Conservation (phyloP, 2,329 filamentous ascomycete species). For the Cadophora gregata region DNA sequence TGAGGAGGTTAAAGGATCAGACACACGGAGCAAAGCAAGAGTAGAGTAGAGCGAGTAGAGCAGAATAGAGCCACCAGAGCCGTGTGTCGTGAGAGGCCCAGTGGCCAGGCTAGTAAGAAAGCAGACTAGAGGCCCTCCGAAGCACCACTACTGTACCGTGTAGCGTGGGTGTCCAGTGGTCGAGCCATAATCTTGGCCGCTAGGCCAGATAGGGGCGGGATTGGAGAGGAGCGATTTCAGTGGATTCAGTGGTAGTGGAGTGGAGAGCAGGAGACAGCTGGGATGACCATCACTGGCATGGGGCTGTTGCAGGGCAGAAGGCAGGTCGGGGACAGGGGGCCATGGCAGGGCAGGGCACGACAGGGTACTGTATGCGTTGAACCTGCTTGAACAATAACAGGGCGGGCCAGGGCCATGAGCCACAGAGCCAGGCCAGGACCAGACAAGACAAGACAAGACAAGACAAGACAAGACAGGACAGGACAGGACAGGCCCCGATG, state of each 20-base stretch:
- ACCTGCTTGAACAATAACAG: background rate
- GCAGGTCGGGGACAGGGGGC: background rate
- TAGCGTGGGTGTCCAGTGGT: background rate
- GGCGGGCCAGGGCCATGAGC: background rate
- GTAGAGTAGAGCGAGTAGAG: background rate
- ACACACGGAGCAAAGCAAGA: slow-evolving; percentile 20
- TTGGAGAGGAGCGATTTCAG: background rate
- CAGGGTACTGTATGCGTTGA: background rate
- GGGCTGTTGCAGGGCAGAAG: background rate
- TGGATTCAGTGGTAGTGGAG: background rate
- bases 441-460: background rate
- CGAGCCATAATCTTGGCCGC: background rate
- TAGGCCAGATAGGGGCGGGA: background rate
- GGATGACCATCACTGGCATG: background rate
- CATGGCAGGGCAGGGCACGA: background rate
- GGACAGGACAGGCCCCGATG: no score
- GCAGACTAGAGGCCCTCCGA: background rate
- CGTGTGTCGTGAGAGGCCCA: background rate
- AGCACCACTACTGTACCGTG: background rate
- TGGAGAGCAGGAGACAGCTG: background rate
- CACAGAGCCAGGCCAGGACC: background rate
- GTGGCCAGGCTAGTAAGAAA: background rate
- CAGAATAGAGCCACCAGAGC: background rate
- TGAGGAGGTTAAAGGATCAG: slow-evolving; percentile 28
- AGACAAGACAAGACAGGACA: no score